A percentile compares a stretch with the other conserved stretches of the same genome.
Conservation (phyloP, 805 yeast genomes). For the Hyphopichia homilentoma region DNA sequence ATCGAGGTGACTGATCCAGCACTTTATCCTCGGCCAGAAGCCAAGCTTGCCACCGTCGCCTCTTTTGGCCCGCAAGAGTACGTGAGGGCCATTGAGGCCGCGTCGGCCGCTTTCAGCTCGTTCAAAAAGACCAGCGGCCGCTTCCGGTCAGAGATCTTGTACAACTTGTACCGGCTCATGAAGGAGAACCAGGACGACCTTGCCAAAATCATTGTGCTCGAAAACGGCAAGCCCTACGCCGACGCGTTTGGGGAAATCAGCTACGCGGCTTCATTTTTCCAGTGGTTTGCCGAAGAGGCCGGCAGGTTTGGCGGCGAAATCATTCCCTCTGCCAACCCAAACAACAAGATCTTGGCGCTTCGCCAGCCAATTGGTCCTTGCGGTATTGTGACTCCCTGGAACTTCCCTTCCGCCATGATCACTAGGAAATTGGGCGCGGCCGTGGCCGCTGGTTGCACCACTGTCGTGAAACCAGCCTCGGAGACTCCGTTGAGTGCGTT, state of each 20-base stretch:
- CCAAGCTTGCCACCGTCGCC: slow-evolving; percentile 50
- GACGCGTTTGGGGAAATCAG: slow-evolving; percentile 71
- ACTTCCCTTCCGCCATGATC: slow-evolving; percentile 78
- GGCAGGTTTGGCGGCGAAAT: slow-evolving; percentile 67
- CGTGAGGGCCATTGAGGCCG: slow-evolving; percentile 51
- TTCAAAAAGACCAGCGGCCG: slow-evolving; percentile 56
- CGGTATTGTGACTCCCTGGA: slow-evolving; percentile 81
- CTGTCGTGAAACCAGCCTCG: slow-evolving; percentile 72
- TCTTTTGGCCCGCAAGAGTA: slow-evolving; percentile 48
- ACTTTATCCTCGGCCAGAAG: slow-evolving; percentile 28
- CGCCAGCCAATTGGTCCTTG: slow-evolving; percentile 81
- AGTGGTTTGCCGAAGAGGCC: slow-evolving; percentile 87
- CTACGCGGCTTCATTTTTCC: slow-evolving; percentile 73
- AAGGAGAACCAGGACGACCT: slow-evolving; percentile 59
- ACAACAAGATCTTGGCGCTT: slow-evolving; percentile 51
- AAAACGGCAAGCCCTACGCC: slow-evolving; percentile 69
- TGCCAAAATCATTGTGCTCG: slow-evolving; percentile 60
- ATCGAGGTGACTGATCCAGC: slow-evolving; percentile 82
- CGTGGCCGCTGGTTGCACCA: slow-evolving; percentile 74
- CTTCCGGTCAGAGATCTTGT: slow-evolving; percentile 50
- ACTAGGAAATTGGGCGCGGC: slow-evolving; percentile 75
- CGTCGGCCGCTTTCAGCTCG: slow-evolving; percentile 47
- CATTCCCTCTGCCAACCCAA: slow-evolving; percentile 50
- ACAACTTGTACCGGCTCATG: slow-evolving; percentile 51
- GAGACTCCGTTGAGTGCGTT: slow-evolving; percentile 74